phyloP scores from a whole-genome alignment of 1,284 basidiomycete species.

The Ceratobasidium sp. region DNA sequence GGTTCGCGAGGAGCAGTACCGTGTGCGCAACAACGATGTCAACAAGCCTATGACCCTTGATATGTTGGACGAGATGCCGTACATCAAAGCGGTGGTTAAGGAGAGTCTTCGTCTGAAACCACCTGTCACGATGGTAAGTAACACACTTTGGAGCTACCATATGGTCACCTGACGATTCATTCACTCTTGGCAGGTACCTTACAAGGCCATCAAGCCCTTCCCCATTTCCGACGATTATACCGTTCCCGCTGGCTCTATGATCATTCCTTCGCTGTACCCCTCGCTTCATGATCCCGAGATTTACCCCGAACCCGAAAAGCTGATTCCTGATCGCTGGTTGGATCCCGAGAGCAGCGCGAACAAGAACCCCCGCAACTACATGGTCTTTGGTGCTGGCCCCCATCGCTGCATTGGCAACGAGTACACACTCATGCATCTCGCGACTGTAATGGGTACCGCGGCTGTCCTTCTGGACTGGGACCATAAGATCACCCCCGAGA shows the following conservation, averaged over 20 bases:
- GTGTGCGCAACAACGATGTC: conserved; percentile 79
- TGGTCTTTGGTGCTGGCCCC: conserved; percentile 94
- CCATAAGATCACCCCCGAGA: conserved; percentile 80
- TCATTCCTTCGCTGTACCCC: conserved; percentile 97
- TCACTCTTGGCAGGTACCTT: conserved; percentile 74
- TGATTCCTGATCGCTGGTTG: conserved; percentile 93
- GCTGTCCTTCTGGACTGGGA: conserved; percentile 85
- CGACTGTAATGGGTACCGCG: conserved; percentile 85
- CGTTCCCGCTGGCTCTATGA: conserved; percentile 89
- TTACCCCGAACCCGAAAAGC: conserved; percentile 85
- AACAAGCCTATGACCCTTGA: conserved; percentile 87
- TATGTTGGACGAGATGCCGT: conserved; percentile 90
- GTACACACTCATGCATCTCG: conserved; percentile 93
- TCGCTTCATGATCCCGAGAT: conserved; percentile 89
- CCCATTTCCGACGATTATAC: conserved; percentile 90
- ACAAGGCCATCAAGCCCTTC: conserved; percentile 87
- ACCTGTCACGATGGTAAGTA: conserved; percentile 86
- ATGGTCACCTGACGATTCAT: neutral
- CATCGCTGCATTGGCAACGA: conserved; percentile 94
- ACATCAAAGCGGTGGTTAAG: conserved; percentile 90
- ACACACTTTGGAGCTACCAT: neutral
- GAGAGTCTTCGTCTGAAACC: conserved; percentile 91
- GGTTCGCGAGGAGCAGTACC: conserved; percentile 89
- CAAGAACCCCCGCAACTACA: conserved; percentile 90
- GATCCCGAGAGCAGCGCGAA: conserved; percentile 82